Base-by-base conservation (phyloP, 2,329 filamentous ascomycete genomes). In the Huntiella decipiens region DNA sequence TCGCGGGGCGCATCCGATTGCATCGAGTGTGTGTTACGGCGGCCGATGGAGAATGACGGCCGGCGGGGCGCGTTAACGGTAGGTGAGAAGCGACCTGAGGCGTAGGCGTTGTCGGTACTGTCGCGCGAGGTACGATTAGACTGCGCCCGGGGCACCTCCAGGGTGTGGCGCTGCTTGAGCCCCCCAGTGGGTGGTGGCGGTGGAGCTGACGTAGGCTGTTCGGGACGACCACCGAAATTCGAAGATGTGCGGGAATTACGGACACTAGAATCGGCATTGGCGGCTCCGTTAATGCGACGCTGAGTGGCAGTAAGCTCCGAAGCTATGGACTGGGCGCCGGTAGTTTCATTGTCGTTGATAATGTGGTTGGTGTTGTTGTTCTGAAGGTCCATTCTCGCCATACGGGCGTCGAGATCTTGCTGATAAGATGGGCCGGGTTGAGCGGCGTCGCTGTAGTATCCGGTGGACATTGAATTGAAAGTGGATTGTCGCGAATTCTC, bases 1-100 rank as follows among this genome's bases (percentile, higher is more conserved):
- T 96, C 88, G 33, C 84, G 70, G 42, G 82, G 79, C 55, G 78
- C 66, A 55, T 96, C 87, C 2, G 85, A 91, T 55, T 87, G 78
- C 56, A 92, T 74, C 5, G 85, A 92, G 51, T 85, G 74, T 17
- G 88, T 95, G 50, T 79, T 78, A 51, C 85, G 74, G 56, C 88
- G 74, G 45, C 73, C 83, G 45, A 96, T 65, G 52, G 74, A 87
- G 51, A 94, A 68, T n/a, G 91, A 98, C 6, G 81, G 77, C 54
- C 87, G 73, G 55, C 88, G 77, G 2, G 72, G 69, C 19, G 71
- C 73, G 4, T 56, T 56, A 3, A 19, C 31, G 32, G 46, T 42
- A 6, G 76, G 86, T 16, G 88, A 94, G 58, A 92, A 88, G 47
- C 87, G 78, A 40, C 87, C 88, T 53, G 73, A 88, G 7, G 77